phyloP scores from a whole-genome alignment of 441 rosid genomes.

The Corymbia calophylla region DNA sequence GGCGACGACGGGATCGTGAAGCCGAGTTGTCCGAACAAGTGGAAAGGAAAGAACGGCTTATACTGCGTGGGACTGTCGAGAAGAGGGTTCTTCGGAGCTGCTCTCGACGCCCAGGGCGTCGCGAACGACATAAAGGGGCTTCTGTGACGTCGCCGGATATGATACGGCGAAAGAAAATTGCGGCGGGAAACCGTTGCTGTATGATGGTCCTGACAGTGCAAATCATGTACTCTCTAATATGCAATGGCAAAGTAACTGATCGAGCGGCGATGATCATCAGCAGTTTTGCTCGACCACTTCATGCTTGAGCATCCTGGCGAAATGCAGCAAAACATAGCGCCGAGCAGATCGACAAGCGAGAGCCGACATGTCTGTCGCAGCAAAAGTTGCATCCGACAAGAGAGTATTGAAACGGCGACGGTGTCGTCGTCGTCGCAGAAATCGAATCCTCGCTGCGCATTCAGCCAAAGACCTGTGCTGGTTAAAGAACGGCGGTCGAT shows the following conservation, averaged over 20 bases:
- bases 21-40: neutral
- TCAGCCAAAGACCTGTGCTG: neutral
- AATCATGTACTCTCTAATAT: neutral
- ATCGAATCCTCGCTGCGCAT: neutral
- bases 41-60: conserved; percentile 4
- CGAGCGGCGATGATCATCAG: neutral
- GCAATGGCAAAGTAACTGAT: neutral
- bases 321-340: neutral
- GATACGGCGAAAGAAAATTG: neutral
- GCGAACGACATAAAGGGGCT: neutral
- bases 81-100: neutral
- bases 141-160: neutral
- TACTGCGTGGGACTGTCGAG: conserved; percentile 5
- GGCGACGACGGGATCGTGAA: neutral
- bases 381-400: neutral
- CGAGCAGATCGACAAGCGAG: neutral
- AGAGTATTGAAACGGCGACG: neutral
- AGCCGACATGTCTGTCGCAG: neutral
- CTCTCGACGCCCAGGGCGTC: neutral
- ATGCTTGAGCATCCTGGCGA: neutral
- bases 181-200: neutral
- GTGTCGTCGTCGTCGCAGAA: too few species aligned
- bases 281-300: neutral
- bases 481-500: neutral
- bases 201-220: neutral